Evolutionary conservation across 2,329 filamentous ascomycete genomes (phyloP), one percentile per base, ranked within the genome.

Genomic region (Neofusicoccum ribis): DNA sequence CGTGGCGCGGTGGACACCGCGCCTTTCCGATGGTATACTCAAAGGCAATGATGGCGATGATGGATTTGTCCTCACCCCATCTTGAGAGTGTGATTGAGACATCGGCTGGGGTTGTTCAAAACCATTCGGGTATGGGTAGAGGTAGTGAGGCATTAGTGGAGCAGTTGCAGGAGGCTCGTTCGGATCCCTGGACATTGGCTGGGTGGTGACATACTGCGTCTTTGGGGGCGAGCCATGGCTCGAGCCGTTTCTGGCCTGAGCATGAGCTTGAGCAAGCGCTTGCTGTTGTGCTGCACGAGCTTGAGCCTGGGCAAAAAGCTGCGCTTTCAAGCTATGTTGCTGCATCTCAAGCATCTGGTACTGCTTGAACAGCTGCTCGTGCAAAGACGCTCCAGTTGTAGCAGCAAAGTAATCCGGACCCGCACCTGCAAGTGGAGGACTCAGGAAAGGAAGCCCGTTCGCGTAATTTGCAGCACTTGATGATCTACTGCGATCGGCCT

Each of bases 391-490:
- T 54, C 77, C 75, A 17, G 76, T 70, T 5, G 72, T 72, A 47
- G 78, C 69, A 17, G 71, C 71, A 67, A 82, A 81, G 66, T 82
- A 82, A 54, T 82, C 80, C n/a, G 73, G 73, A 15, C 72, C 74
- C 61, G 74, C 70, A 39, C 72, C 70, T 7, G 72, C 71, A 14
- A 80, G 74, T 2, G 80, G 79, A 39, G 81, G 80, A 67, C 80
- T 82, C 62, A 81, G 70, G 49, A 74, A 78, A 7, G 69, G 74
- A 39, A 74, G 72, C 36, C 78, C 73, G 51, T 76, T 78, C 64
- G 77, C 76, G 50, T 74, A 74, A 67, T 78, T 82, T 4, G 83
- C 81, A 37, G 85, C 83, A 73, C 85, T 87, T 2, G 86, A 88
- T 15, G 86, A 80, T 70, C 86, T 81, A 67, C 86, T 82, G 67